Conservation (phyloP, 2,329 filamentous ascomycete species). For the Aspergillus novofumigatus region DNA sequence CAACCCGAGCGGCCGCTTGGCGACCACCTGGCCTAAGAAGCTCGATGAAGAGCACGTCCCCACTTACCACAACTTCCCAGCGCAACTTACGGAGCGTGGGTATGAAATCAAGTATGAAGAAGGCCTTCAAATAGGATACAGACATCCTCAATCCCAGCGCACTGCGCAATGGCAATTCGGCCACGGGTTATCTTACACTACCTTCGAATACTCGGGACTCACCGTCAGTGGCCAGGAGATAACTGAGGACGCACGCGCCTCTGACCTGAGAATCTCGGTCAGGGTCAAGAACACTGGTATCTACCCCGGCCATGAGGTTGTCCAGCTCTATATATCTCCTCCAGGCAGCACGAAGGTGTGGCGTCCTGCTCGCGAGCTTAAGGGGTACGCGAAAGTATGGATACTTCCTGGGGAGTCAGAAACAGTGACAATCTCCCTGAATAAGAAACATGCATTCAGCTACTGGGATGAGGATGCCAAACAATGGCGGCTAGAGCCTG, state of each 20-base stretch:
- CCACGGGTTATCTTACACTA: no score
- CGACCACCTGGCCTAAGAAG: constrained; percentile 57
- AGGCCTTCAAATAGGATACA: no score
- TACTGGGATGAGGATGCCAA: constrained; percentile 2
- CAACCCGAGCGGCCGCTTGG: constrained; percentile 65
- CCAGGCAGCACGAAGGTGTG: neutral
- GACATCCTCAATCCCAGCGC: constrained; percentile 43
- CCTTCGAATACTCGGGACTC: constrained; percentile 43
- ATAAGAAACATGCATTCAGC: neutral
- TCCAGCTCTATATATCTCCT: constrained; percentile 1
- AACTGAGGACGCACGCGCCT: no score
- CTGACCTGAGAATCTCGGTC: constrained; percentile 37
- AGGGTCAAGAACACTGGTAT: constrained; percentile 1
- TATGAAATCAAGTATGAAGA: no score
- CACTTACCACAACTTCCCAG: constrained; percentile 68
- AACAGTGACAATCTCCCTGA: neutral
- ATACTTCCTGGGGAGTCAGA: constrained; percentile 4
- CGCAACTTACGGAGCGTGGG: constrained; percentile 50
- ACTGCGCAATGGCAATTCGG: constrained; percentile 57
- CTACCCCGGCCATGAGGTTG: constrained; percentile 1
- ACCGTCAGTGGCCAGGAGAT: constrained; percentile 71
- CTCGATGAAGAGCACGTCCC: constrained; percentile 59
- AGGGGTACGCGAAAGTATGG: constrained; percentile 9
- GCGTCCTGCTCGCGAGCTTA: constrained; percentile 8
- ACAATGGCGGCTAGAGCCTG: neutral